These are phyloP conservation scores for Boletellus sp. DNA, from an alignment of 768 basidiomycete genomes.

Conservation along the genomic window DNA sequence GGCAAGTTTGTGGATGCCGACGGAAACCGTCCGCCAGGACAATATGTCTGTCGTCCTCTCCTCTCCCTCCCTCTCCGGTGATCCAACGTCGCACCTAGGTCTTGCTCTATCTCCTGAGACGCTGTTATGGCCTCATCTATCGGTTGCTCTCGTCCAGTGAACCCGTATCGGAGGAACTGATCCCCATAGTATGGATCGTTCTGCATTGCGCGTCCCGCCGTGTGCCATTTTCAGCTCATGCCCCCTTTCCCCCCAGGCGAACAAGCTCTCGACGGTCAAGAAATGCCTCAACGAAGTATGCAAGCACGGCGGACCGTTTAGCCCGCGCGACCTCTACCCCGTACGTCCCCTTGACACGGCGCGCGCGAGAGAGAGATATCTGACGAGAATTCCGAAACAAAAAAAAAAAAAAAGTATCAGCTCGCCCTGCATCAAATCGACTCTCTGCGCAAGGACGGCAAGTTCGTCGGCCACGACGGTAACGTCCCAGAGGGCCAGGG, in stretches of 20 bases:
- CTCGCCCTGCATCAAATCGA: slow-evolving; percentile 95
- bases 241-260: slow-evolving; percentile 55
- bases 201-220: neutral
- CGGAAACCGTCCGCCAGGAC: slow-evolving; percentile 86
- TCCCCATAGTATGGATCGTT: slow-evolving; percentile 73
- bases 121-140: slow-evolving; percentile 97
- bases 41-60: slow-evolving; percentile 66
- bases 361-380: neutral
- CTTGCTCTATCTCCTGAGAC: slow-evolving; percentile 83
- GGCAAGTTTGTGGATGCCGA: slow-evolving; percentile 96
- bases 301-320: slow-evolving; percentile 93
- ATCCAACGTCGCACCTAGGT: slow-evolving; percentile 48
- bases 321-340: slow-evolving; percentile 88
- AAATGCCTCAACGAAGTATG: slow-evolving; percentile 95
- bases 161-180: slow-evolving; percentile 96
- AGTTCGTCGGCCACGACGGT: slow-evolving; percentile 86
- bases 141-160: slow-evolving; percentile 90
- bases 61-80: neutral
- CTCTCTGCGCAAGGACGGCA: slow-evolving; percentile 87
- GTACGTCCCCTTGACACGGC: slow-evolving; percentile 42
- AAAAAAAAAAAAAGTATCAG: slow-evolving; percentile 85
- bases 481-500: slow-evolving; percentile 94
- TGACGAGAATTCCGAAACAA: slow-evolving; percentile 5
- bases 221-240: neutral
- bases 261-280: slow-evolving; percentile 94